Evolutionary conservation across 1,139 yeast species (phyloP).

Genomic region (Sugiyamaella paludigena): DNA sequence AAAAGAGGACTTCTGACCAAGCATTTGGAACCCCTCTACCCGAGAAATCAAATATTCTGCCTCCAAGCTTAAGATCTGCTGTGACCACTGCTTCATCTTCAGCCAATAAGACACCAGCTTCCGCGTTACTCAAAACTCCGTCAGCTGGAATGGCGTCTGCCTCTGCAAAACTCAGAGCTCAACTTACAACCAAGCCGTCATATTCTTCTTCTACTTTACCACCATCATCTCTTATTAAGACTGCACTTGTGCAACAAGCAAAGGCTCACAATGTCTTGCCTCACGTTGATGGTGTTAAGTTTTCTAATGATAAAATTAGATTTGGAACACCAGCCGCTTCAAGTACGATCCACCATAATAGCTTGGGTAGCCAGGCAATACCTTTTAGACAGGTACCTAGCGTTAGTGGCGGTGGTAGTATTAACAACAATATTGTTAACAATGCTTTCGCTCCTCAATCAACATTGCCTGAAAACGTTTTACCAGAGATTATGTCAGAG

Average conservation of each 20-base stretch:
- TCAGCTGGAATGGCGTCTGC: conserved; percentile 2
- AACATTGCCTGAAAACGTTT: conserved; percentile 25
- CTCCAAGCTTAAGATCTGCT: background rate
- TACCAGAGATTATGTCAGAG: conserved; percentile 51
- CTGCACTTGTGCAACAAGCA: conserved; percentile 31
- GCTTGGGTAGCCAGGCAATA: conserved; percentile 10
- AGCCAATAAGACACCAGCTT: conserved; percentile 6
- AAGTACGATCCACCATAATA: background rate
- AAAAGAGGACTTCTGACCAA: conserved; percentile 19
- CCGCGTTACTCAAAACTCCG: conserved; percentile 3
- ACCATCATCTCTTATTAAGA: conserved; percentile 39
- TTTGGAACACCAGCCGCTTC: conserved; percentile 28
- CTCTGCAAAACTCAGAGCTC: conserved; percentile 8
- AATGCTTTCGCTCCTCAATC: conserved; percentile 8
- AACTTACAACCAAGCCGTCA: conserved; percentile 17
- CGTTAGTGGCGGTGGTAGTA: conserved; percentile 3
- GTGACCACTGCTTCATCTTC: background rate
- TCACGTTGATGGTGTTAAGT: conserved; percentile 38
- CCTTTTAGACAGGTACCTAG: conserved; percentile 20
- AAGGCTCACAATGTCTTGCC: conserved; percentile 23
- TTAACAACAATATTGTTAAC: conserved; percentile 22
- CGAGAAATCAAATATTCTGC: background rate
- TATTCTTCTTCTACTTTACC: conserved; percentile 26
- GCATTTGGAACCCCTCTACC: conserved; percentile 19
- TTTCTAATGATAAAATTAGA: conserved; percentile 36